phyloP scores from a whole-genome alignment of 202 grass and related monocot genomes.

The Carex arenaria region DNA sequence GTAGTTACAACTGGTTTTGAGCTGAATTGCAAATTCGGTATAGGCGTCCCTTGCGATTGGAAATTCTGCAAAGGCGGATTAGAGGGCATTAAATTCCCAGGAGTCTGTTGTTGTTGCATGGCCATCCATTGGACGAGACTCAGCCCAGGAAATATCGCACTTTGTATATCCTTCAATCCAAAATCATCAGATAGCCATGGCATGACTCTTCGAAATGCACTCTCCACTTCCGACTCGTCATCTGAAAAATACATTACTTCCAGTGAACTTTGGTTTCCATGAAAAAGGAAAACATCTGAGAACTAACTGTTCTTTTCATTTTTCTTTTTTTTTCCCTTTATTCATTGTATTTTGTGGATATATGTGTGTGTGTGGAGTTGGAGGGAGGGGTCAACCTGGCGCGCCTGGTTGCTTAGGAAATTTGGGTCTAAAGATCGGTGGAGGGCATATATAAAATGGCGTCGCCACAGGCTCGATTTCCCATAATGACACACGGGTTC shows the following conservation, averaged over 20 bases:
- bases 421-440: conserved; percentile 81
- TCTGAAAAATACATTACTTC: conserved; percentile 50
- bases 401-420: conserved; percentile 67
- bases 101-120: conserved; percentile 92
- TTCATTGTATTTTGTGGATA: neutral
- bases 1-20: conserved; percentile 42
- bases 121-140: conserved; percentile 97
- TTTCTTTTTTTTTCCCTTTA: conserved; percentile 12
- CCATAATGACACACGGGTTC: conserved; percentile 93
- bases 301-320: neutral
- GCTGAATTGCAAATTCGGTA: conserved; percentile 58
- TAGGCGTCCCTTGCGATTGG: conserved; percentile 47
- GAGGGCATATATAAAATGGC: conserved; percentile 98
- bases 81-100: conserved; percentile 44
- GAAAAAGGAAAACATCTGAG: neutral
- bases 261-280: conserved; percentile 6
- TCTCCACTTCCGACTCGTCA: conserved; percentile 84
- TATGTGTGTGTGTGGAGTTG: neutral
- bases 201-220: conserved; percentile 87
- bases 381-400: conserved; percentile 35
- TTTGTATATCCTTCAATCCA: conserved; percentile 80
- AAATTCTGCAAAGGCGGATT: conserved; percentile 46
- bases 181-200: conserved; percentile 90
- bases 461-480: conserved; percentile 97
- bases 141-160: conserved; percentile 79